phyloP scores from a whole-genome alignment of 1,284 basidiomycete genomes.

The Earliella scabrosa region DNA sequence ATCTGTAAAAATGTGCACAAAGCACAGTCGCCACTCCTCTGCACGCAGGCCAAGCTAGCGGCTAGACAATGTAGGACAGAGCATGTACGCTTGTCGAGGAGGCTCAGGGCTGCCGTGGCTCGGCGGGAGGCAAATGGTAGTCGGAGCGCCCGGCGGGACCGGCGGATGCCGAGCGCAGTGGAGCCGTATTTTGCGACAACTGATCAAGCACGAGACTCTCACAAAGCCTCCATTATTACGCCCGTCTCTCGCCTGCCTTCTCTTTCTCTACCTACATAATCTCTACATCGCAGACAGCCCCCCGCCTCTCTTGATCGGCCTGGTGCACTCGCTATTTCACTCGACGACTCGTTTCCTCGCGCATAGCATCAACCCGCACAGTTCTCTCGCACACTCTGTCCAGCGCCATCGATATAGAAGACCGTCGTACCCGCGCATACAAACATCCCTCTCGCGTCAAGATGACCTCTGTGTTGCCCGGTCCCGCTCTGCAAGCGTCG shows the following conservation, averaged over 20 bases:
- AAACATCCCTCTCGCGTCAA: not conserved
- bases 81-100: too few relatives aligned
- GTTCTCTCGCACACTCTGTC: not conserved
- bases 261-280: conserved; percentile 10
- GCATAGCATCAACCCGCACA: not conserved
- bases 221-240: conserved; percentile 23
- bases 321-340: conserved; percentile 22
- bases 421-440: not conserved
- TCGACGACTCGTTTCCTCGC: conserved; percentile 16
- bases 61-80: not conserved
- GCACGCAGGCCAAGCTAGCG: not conserved
- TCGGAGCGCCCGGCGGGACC: not conserved
- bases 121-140: not conserved
- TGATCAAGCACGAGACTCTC: conserved; percentile 20
- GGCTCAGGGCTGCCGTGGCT: not conserved
- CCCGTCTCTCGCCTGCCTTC: conserved; percentile 11
- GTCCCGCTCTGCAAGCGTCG: conserved; percentile 69
- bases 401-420: conserved; percentile 16
- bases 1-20: not conserved
- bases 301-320: conserved; percentile 3
- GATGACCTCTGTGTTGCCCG: conserved; percentile 48
- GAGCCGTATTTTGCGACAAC: conserved; percentile 13
- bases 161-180: conserved; percentile 7
- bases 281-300: conserved; percentile 8
- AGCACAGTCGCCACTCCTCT: not conserved